phyloP scores from a whole-genome alignment of 139 green algal genomes.

The Chlorella vulgaris region DNA sequence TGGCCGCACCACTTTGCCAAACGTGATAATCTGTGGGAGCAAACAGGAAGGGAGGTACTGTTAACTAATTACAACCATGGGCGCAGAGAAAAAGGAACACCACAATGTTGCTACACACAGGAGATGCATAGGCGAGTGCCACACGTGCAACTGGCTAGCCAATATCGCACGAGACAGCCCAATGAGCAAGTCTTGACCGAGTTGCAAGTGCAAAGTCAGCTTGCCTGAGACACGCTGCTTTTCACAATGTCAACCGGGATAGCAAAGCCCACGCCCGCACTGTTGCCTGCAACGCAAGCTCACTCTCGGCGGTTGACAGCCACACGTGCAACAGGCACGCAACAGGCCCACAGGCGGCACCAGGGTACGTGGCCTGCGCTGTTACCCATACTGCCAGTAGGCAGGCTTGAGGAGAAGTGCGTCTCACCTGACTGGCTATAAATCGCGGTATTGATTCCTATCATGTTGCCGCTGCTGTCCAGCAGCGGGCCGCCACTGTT shows the following conservation, averaged over 20 bases:
- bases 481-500: conserved; percentile 64
- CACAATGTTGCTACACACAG: too few relatives aligned
- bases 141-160: too few relatives aligned
- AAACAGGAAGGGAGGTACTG: background rate
- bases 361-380: background rate
- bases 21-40: conserved; percentile 71
- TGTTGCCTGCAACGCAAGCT: conserved; percentile 65
- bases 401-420: too few relatives aligned
- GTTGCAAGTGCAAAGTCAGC: too few relatives aligned
- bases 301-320: background rate
- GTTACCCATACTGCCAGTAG: too few relatives aligned
- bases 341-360: background rate
- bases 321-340: background rate
- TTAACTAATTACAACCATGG: too few relatives aligned
- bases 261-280: conserved; percentile 85
- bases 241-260: conserved; percentile 76
- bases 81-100: too few relatives aligned
- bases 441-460: conserved; percentile 87
- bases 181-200: too few relatives aligned
- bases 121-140: too few relatives aligned
- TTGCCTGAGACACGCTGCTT: conserved; percentile 62
- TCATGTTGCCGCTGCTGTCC: conserved; percentile 66
- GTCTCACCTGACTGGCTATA: conserved; percentile 63
- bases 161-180: too few relatives aligned
- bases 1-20: conserved; percentile 64